phyloP scores from a whole-genome alignment of 73 alveolate species.

The Paramecium caudatum region DNA sequence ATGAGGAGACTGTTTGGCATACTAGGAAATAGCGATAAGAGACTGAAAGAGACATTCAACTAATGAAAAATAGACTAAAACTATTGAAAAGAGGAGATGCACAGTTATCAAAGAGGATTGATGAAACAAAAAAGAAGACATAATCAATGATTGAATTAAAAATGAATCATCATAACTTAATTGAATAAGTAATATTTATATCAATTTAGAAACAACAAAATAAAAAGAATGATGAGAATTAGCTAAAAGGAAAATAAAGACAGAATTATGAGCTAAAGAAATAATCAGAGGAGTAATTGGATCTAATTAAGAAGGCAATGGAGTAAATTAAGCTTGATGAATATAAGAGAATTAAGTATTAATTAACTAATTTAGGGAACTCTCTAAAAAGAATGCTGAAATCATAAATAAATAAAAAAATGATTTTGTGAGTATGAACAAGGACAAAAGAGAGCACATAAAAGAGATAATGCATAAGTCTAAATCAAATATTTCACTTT shows the following conservation, averaged over 20 bases:
- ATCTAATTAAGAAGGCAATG: slow-evolving; percentile 43
- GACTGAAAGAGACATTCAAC: slow-evolving; percentile 52
- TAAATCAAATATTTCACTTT: slow-evolving; percentile 49
- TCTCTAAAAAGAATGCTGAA: slow-evolving; percentile 30
- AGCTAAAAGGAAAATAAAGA: slow-evolving; percentile 6
- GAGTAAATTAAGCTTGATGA: slow-evolving; percentile 51
- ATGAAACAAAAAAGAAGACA: slow-evolving; percentile 67
- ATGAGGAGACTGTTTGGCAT: slow-evolving; percentile 51
- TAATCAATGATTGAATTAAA: slow-evolving; percentile 66
- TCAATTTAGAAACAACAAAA: slow-evolving; percentile 13
- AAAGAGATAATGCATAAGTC: slow-evolving; percentile 51
- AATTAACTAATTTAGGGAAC: neutral
- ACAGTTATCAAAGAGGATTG: slow-evolving; percentile 38
- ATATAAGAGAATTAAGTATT: slow-evolving; percentile 9
- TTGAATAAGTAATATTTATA: slow-evolving; percentile 48
- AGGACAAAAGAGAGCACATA: slow-evolving; percentile 33
- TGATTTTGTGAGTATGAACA: slow-evolving; percentile 1
- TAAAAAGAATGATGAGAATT: slow-evolving; percentile 46
- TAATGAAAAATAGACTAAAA: slow-evolving; percentile 45
- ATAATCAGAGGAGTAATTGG: slow-evolving; percentile 11
- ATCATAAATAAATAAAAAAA: slow-evolving; percentile 37
- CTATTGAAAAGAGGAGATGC: slow-evolving; percentile 38
- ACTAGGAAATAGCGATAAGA: slow-evolving; percentile 44
- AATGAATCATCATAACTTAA: slow-evolving; percentile 13
- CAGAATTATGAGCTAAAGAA: neutral